phyloP scores from a whole-genome alignment of 129 eudicot species.

The Erigeron canadensis region DNA sequence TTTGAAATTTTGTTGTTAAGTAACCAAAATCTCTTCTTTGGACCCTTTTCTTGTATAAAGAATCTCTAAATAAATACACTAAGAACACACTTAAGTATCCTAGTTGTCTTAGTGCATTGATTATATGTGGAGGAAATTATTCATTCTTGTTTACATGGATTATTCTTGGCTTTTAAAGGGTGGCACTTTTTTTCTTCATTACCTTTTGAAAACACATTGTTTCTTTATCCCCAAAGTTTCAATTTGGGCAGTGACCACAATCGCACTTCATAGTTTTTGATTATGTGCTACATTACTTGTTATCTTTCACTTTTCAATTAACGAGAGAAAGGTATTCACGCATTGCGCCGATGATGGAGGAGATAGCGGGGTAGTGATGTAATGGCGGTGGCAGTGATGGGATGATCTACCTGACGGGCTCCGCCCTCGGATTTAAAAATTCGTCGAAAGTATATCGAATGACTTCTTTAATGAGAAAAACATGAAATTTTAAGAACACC shows the following conservation, averaged over 20 bases:
- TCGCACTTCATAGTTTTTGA: slow-evolving; percentile 30
- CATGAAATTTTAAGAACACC: too few relatives aligned
- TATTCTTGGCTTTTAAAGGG: slow-evolving; percentile 26
- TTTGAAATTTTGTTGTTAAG: too few relatives aligned
- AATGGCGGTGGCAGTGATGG: too few relatives aligned
- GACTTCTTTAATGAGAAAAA: too few relatives aligned
- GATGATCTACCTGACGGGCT: too few relatives aligned
- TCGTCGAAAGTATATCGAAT: too few relatives aligned
- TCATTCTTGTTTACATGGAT: slow-evolving; percentile 23
- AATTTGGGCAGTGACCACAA: slow-evolving; percentile 42
- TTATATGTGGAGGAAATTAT: slow-evolving; percentile 22
- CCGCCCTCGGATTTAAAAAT: too few relatives aligned
- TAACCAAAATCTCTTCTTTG: neutral
- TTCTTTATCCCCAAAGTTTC: slow-evolving; percentile 41
- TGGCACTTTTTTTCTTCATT: slow-evolving; percentile 14
- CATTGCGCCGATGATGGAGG: too few relatives aligned
- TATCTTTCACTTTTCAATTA: slow-evolving; percentile 18
- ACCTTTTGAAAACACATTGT: slow-evolving; percentile 29
- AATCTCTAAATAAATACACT: neutral
- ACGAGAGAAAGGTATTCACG: too few relatives aligned
- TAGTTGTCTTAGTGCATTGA: slow-evolving; percentile 9
- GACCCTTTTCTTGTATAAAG: neutral
- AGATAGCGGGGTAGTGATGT: too few relatives aligned
- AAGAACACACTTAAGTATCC: neutral
- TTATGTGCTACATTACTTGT: slow-evolving; percentile 29